Evolutionary conservation across 176 grass and related monocot genomes (phyloP), one percentile per base, ranked within the genome.

Genomic region (Zoysia pacifica): DNA sequence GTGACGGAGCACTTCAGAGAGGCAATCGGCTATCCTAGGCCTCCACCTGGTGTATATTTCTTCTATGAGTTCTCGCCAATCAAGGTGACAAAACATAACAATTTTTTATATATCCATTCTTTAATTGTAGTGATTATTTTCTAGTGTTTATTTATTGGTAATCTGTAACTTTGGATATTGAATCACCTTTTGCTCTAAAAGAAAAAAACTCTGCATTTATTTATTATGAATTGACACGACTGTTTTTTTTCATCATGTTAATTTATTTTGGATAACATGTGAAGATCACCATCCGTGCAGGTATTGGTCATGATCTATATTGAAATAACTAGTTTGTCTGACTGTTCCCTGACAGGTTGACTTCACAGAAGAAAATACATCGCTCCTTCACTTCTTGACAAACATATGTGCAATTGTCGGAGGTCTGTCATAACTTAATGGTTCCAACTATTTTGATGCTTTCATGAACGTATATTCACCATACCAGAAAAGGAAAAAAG

Each of bases 51-150:
- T 65, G 90, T 99, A 73, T 93, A 95, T 82, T 99, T 99, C 79
- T 91, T 95, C 82, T 99, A 99, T 18, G 96, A 99, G 75, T 93
- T 99, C 87, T 99, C 96, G 62, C 96, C 96, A 38, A 99, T 99
- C 69, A 91, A 99, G 96, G 95, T 98, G 38, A 76, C 54, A 46
- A 73, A 68, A 6, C 53, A 79, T 42, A 91, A 11, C 20, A 43
- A 1, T 61, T 39, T 82, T 49, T 72, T 51, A 60, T 81, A 10
- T 53, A 47, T 61, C 55, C 61, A 28, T 79, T 80, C 35, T 42
- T 79, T 42, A 28, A 67, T 40, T 9, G 13, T 63, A 64, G 39
- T 39, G 60, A 9, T 4, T 5, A 3, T 63, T 39, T 62, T 67
- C 49, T 2, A 7, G 6, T 15, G 11, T 65, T 72, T 19, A 71